phyloP scores from a whole-genome alignment of 2,329 filamentous ascomycete genomes.

The Colletotrichum musae region DNA sequence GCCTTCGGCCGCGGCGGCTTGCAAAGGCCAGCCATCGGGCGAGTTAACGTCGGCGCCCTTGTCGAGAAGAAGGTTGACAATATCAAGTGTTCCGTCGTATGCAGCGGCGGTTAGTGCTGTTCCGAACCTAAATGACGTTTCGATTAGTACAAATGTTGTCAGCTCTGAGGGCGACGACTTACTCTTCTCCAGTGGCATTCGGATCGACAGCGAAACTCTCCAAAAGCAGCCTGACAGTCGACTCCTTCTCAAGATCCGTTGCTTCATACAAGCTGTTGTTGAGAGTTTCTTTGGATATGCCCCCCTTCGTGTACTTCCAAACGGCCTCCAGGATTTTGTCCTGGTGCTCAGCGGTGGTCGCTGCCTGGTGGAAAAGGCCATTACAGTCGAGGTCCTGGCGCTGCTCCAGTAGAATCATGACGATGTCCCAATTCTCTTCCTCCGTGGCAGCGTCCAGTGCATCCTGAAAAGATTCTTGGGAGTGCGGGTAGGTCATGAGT shows the following conservation, averaged over 20 bases:
- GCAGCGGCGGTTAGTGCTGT: constrained; percentile 56
- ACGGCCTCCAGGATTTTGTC: constrained; percentile 53
- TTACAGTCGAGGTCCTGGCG: constrained; percentile 52
- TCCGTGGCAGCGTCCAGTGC: constrained; percentile 51
- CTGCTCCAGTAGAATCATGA: constrained; percentile 52
- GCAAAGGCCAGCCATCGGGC: constrained; percentile 54
- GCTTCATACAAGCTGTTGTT: constrained; percentile 55
- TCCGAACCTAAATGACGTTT: constrained; percentile 46
- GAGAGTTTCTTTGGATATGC: constrained; percentile 50
- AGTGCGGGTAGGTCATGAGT: constrained; percentile 54
- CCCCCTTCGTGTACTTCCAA: constrained; percentile 55
- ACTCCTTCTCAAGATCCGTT: constrained; percentile 55
- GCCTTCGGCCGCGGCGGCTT: constrained; percentile 53
- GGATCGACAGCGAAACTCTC: constrained; percentile 52
- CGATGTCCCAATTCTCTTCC: constrained; percentile 56
- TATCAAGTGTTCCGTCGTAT: constrained; percentile 52
- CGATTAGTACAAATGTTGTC: constrained; percentile 15
- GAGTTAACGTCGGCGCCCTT: constrained; percentile 47
- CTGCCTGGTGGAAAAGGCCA: constrained; percentile 50
- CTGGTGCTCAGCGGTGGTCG: constrained; percentile 51
- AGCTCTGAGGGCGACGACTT: constrained; percentile 39
- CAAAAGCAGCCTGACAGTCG: constrained; percentile 54
- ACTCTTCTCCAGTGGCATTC: constrained; percentile 57
- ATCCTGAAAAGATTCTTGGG: constrained; percentile 49
- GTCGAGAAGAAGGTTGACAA: constrained; percentile 35